Base-by-base conservation (phyloP, 805 yeast genomes). In the Starmerella powellii region DNA sequence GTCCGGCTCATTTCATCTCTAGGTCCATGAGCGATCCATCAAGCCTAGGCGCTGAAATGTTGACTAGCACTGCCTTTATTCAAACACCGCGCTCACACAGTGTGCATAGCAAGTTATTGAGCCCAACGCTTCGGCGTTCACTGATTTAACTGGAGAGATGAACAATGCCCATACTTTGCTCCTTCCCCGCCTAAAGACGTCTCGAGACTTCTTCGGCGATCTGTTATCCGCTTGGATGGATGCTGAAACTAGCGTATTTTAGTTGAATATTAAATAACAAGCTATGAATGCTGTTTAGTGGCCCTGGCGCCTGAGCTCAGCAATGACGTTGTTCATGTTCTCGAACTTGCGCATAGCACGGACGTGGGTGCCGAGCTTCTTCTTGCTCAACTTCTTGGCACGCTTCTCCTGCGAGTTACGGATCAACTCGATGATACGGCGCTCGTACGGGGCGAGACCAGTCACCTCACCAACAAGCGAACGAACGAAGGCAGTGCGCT, bases 401-500 rank as follows among this genome's bases (percentile, higher is more conserved):
- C 97, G 91, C 94, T 91, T 91, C 76, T 91, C 99, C 80, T 95
- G 95, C 69, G 95, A 87, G 77, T 93, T 91, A 80, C 98, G 91
- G 81, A 91, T 78, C 74, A 91, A 79, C 76, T 91, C 99, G 65
- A 93, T 82, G 69, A 91, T 80, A 76, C 99, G 87, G 79, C 95
- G 87, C 78, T 91, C 99, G 73, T 91, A 91, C 73, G 99, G 98
- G 58, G 99, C 95, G 67, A 91, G 78, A 70, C 98, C 98, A 60
- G 94, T 74, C 62, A 91, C 96, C 76, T 91, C 99, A 68, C 80
- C 79, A 70, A 91, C 94, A 55, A 91, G 73, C 64, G 80, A 76
- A 72, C 98, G 82, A 65, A 93, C 99, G 66, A 91, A 93, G 49
- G 74, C 74, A 62, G 97, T 77, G 80, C 95, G 86, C 80, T 88